Base-by-base conservation (phyloP, 2,329 filamentous ascomycete species). In the Pseudomassariella vexata region DNA sequence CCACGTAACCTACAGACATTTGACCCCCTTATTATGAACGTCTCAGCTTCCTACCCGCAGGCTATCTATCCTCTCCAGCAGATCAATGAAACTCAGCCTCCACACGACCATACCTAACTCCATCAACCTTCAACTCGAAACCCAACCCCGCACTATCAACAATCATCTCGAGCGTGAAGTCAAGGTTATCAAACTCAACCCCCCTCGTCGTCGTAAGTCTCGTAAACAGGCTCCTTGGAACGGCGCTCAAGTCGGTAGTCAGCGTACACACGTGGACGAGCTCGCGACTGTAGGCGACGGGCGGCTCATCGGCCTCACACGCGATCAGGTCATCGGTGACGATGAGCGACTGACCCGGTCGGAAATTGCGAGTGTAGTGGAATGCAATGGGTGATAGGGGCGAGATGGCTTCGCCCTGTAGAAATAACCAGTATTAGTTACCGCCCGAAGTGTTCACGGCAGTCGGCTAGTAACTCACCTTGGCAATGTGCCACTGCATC, bases 401-500 rank as follows among this genome's bases (percentile, higher is more conserved):
- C 6, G 82, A 87, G 22, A 89, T 73, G 22, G 82, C 74, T 45
- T 86, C 82, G 36, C 82, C 83, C 79, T 84, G 41, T 31, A 35
- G 6, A 20, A 21, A 10, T 22, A 9, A 22, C 9, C 8, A 32
- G 24, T 15, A 23, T 34, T 19, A 31, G 12, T 30, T 16, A 21
- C 18, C 18, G 25, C 22, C 23, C 32, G 25, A 30, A 7, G 16
- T 20, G n/a, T 16, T 14, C 5, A 34, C 3, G 26, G 16, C 30
- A 25, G 28, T n/a, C 15, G 9, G 26, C 15, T 28, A 15, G 19
- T 9, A 34, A 58, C 66, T 45, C 47, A 79, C 81, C 71, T 86
- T 87, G 39, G 78, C 75, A 52, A 88, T 85, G 56, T 88, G 83
- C 85, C 85, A 89, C 58, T 87, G 82, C 82, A 90, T 88, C 28